Evolutionary conservation across 2,329 filamentous ascomycete genomes (phyloP).

Genomic region (Talaromyces atroroseus): DNA sequence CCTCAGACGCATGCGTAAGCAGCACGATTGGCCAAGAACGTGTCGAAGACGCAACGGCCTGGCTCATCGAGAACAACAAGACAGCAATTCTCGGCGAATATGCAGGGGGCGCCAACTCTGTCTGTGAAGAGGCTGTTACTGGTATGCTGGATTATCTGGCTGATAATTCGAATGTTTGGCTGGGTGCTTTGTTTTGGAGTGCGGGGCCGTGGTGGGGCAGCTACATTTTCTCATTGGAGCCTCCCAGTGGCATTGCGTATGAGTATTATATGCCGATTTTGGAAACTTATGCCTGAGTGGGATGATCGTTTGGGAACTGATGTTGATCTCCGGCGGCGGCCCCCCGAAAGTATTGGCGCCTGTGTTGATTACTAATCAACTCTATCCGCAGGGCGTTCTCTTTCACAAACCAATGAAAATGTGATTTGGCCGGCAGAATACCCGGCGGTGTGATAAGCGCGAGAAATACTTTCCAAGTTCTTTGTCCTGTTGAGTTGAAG

Average conservation of each 20-base stretch:
- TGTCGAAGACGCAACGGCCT: conserved; percentile 47
- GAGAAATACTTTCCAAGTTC: too few species aligned
- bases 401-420: too few species aligned
- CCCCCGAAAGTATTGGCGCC: too few species aligned
- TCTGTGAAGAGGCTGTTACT: conserved; percentile 46
- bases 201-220: conserved; percentile 49
- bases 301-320: too few species aligned
- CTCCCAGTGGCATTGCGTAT: conserved; percentile 42
- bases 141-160: conserved; percentile 46
- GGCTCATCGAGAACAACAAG: conserved; percentile 52
- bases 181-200: conserved; percentile 51
- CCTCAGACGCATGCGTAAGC: conserved; percentile 45
- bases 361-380: too few species aligned
- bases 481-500: too few species aligned
- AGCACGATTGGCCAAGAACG: conserved; percentile 51
- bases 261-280: conserved; percentile 23
- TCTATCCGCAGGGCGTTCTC: too few species aligned
- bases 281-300: conserved; percentile 22
- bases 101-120: conserved; percentile 47
- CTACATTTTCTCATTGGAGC: conserved; percentile 49
- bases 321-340: background rate
- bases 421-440: too few species aligned
- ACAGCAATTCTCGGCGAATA: conserved; percentile 51
- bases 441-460: too few species aligned
- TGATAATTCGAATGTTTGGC: conserved; percentile 50